phyloP scores from a whole-genome alignment of 495 filamentous ascomycete species.

The Platismatia glauca region DNA sequence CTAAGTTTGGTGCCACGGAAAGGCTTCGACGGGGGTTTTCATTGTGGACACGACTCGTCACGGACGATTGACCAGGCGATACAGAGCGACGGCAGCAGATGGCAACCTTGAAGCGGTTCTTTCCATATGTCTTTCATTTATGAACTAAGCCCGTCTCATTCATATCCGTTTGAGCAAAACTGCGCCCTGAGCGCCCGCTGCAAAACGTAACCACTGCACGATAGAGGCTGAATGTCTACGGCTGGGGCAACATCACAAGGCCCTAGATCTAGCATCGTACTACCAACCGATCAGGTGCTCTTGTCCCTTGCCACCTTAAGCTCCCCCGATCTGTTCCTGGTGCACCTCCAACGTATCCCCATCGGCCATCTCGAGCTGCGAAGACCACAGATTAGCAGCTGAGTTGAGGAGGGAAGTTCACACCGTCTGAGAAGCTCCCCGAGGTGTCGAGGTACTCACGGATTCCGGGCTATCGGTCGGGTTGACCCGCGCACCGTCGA shows the following conservation, averaged over 20 bases:
- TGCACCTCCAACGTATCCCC: slow-evolving; percentile 97
- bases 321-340: slow-evolving; percentile 90
- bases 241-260: neutral
- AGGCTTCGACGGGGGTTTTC: too few species aligned
- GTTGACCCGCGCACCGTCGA: slow-evolving; percentile 86
- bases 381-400: slow-evolving; percentile 10
- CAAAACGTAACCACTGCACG: neutral
- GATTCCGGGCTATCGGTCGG: slow-evolving; percentile 83
- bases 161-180: neutral
- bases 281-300: neutral
- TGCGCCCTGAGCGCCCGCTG: slow-evolving; percentile 15
- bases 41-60: neutral
- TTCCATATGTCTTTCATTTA: neutral
- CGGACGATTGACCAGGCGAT: neutral
- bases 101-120: neutral
- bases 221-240: neutral
- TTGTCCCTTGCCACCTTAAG: slow-evolving; percentile 4
- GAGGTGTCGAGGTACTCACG: slow-evolving; percentile 47
- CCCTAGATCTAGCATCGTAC: neutral
- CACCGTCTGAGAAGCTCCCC: slow-evolving; percentile 4
- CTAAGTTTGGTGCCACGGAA: neutral
- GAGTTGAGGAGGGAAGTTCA: neutral
- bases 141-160: neutral
- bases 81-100: neutral
- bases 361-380: slow-evolving; percentile 90